Evolutionary conservation across 2,329 filamentous ascomycete genomes (phyloP).

Genomic region (Penicillium sp.): DNA sequence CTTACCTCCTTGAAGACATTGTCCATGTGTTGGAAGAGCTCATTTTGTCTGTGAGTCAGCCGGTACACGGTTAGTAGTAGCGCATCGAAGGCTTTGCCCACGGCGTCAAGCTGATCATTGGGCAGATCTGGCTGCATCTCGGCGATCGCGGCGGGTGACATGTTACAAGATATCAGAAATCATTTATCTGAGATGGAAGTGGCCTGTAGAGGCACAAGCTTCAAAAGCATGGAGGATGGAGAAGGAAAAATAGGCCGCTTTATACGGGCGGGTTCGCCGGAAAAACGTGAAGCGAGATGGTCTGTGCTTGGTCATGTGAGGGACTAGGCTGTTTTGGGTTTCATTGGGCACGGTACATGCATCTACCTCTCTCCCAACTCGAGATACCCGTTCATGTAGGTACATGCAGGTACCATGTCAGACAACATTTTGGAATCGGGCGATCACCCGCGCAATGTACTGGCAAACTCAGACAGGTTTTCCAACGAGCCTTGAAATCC

Average conservation of each 20-base stretch:
- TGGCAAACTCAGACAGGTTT: too few relatives aligned
- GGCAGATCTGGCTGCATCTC: slow-evolving; percentile 35
- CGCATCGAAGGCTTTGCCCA: slow-evolving; percentile 45
- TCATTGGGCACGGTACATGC: background rate
- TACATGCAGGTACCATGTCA: background rate
- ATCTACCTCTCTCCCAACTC: background rate
- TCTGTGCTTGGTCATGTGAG: slow-evolving; percentile 34
- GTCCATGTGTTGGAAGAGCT: slow-evolving; percentile 38
- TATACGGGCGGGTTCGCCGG: slow-evolving; percentile 22
- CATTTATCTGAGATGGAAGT: slow-evolving; percentile 21
- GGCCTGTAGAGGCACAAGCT: slow-evolving; percentile 29
- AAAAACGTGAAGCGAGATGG: slow-evolving; percentile 39
- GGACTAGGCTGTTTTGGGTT: background rate
- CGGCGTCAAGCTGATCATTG: slow-evolving; percentile 32
- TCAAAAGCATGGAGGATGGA: slow-evolving; percentile 19
- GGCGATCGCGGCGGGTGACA: slow-evolving; percentile 35
- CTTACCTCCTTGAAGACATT: slow-evolving; percentile 45
- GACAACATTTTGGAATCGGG: background rate
- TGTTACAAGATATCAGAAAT: slow-evolving; percentile 26
- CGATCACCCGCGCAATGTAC: too few relatives aligned
- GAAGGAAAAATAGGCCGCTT: slow-evolving; percentile 16
- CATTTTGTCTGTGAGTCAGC: slow-evolving; percentile 41
- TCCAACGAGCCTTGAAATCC: too few relatives aligned
- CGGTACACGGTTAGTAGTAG: slow-evolving; percentile 44
- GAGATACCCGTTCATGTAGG: background rate